Percentiles rank a stretch among this genome's conserved stretches.
phyloP scores from a whole-genome alignment of 495 filamentous ascomycete species.

The Aspergillus diversus region DNA sequence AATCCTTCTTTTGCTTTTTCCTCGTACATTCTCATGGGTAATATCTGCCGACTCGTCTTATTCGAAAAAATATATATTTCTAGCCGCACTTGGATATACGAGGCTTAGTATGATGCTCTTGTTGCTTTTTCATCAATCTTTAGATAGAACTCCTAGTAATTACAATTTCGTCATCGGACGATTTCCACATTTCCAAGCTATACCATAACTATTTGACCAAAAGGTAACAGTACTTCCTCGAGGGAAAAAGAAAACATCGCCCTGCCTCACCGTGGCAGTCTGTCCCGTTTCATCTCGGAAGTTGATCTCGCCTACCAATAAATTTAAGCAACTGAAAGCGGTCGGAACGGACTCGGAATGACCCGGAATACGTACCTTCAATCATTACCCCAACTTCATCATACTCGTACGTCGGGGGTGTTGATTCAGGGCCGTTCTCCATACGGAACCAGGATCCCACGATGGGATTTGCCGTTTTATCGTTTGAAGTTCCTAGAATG shows the following conservation, averaged over 20 bases:
- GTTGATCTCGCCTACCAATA: slow-evolving; percentile 5
- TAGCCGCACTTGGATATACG: no score
- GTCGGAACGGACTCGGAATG: not conserved
- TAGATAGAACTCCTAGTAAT: no score
- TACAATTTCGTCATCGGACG: not conserved
- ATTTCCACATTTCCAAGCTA: not conserved
- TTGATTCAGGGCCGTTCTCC: not conserved
- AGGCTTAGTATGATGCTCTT: no score
- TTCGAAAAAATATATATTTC: no score
- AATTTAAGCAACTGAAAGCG: not conserved
- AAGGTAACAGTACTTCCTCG: slow-evolving; percentile 9
- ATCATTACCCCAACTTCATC: slow-evolving; percentile 1
- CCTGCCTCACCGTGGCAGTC: slow-evolving; percentile 5
- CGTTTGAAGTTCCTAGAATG: not conserved
- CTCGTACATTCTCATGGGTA: no score
- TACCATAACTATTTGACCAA: slow-evolving; percentile 10
- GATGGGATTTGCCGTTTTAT: not conserved
- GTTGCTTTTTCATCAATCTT: no score
- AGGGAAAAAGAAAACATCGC: slow-evolving; percentile 9
- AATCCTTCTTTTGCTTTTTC: no score
- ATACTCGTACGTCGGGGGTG: slow-evolving; percentile 4
- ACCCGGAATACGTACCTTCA: slow-evolving; percentile 6
- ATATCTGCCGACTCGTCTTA: no score
- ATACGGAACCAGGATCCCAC: slow-evolving; percentile 13
- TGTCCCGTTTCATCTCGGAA: slow-evolving; percentile 10